Percentiles rank a stretch among this genome's conserved stretches.
Evolutionary conservation across 2,329 filamentous ascomycete genomes (phyloP).

Genomic region (Colletotrichum cordylinicola): DNA sequence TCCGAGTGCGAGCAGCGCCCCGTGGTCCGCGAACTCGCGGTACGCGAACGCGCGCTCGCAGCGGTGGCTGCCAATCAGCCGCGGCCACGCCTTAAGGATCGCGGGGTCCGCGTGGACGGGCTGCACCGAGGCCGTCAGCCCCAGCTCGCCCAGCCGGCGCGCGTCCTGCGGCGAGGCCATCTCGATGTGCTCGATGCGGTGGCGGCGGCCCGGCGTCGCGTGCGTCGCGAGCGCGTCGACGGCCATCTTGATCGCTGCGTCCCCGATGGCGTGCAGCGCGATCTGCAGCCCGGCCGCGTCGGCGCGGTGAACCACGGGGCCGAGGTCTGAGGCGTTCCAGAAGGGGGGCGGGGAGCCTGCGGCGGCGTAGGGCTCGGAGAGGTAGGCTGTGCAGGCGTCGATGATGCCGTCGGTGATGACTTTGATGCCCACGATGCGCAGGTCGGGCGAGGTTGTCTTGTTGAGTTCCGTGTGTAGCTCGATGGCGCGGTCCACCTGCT

Average conservation of each 20-base stretch:
- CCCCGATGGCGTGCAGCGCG: slow-evolving; percentile 64
- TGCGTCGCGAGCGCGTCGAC: slow-evolving; percentile 50
- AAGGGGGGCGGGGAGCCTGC: slow-evolving; percentile 49
- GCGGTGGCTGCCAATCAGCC: slow-evolving; percentile 52
- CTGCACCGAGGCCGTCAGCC: slow-evolving; percentile 57
- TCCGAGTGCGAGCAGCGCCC: slow-evolving; percentile 54
- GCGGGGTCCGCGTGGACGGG: slow-evolving; percentile 58
- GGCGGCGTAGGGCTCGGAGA: slow-evolving; percentile 59
- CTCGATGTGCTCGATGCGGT: slow-evolving; percentile 65
- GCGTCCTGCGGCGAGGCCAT: slow-evolving; percentile 56
- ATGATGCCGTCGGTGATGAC: slow-evolving; percentile 64
- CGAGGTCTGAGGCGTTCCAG: slow-evolving; percentile 55
- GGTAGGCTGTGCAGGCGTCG: slow-evolving; percentile 61
- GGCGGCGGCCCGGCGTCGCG: slow-evolving; percentile 46
- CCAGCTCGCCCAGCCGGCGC: slow-evolving; percentile 51
- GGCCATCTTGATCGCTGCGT: slow-evolving; percentile 55
- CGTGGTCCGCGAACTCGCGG: slow-evolving; percentile 56
- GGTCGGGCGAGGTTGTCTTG: slow-evolving; percentile 37
- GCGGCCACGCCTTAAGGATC: slow-evolving; percentile 61
- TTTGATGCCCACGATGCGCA: slow-evolving; percentile 61
- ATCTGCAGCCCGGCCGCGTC: slow-evolving; percentile 55
- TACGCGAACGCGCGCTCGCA: slow-evolving; percentile 62
- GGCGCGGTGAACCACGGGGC: slow-evolving; percentile 54
- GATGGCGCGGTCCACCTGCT: slow-evolving; percentile 56
- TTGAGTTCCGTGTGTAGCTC: slow-evolving; percentile 43